These are phyloP conservation scores for Cordia subcordata DNA, from an alignment of 257 asterid species.

Conservation along the genomic window DNA sequence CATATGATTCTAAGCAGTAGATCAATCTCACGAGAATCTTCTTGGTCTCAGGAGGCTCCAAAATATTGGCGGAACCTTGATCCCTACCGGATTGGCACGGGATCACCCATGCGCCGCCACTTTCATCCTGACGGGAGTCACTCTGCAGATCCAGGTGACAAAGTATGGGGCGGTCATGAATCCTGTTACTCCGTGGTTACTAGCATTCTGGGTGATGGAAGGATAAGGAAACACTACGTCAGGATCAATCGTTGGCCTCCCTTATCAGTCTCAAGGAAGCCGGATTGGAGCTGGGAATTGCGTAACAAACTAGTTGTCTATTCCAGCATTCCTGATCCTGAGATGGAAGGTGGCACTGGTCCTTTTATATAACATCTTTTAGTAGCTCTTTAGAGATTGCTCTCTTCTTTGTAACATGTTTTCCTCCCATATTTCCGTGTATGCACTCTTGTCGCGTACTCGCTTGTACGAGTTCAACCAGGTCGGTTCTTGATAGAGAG, in stretches of 20 bases:
- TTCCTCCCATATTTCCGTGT: no score
- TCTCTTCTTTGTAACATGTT: no score
- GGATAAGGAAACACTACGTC: conserved; percentile 66
- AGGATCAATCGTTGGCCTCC: conserved; percentile 75
- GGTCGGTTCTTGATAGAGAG: no score
- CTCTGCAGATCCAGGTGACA: conserved; percentile 56
- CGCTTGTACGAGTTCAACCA: no score
- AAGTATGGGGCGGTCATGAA: conserved; percentile 91
- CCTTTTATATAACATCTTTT: conserved; percentile 28
- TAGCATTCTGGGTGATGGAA: conserved; percentile 46
- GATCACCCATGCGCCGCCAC: conserved; percentile 49
- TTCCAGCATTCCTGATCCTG: conserved; percentile 60
- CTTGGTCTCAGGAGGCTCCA: conserved; percentile 53
- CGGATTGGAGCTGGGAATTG: conserved; percentile 79
- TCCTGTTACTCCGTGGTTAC: conserved; percentile 69
- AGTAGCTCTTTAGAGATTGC: neutral
- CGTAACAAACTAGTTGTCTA: conserved; percentile 45
- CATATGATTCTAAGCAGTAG: neutral
- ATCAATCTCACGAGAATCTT: neutral
- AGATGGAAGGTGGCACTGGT: conserved; percentile 45
- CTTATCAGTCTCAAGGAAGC: conserved; percentile 44
- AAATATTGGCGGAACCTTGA: conserved; percentile 68
- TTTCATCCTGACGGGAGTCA: conserved; percentile 82
- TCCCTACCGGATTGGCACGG: conserved; percentile 62
- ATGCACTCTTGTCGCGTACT: no score